These are phyloP conservation scores for Barnettozyma californica DNA, from an alignment of 805 yeast genomes.

Conservation along the genomic window DNA sequence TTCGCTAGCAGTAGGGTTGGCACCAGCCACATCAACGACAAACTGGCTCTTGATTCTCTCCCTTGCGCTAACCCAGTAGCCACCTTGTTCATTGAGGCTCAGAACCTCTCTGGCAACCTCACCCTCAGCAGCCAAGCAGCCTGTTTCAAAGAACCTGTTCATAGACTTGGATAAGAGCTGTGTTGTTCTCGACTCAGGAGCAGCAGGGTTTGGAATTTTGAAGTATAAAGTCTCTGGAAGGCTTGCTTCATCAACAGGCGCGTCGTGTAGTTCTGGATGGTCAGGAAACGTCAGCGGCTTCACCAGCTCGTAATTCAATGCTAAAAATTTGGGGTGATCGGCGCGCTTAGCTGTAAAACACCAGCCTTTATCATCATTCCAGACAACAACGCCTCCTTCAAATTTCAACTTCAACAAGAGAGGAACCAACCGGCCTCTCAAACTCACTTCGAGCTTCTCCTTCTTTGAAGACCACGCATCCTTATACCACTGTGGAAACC, in stretches of 20 bases:
- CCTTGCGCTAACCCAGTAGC: constrained; percentile 92
- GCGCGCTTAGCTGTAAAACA: constrained; percentile 57
- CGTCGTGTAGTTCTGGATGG: constrained; percentile 3
- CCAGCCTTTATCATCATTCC: constrained; percentile 86
- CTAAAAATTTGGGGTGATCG: constrained; percentile 26
- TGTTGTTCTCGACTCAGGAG: constrained; percentile 68
- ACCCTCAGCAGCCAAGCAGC: constrained; percentile 63
- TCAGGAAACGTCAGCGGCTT: constrained; percentile 11
- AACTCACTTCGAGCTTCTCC: constrained; percentile 51
- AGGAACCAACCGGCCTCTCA: constrained; percentile 73
- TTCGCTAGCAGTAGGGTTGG: background rate
- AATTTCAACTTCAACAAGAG: constrained; percentile 70
- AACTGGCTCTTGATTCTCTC: constrained; percentile 81
- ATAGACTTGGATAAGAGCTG: constrained; percentile 75
- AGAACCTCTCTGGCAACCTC: constrained; percentile 73
- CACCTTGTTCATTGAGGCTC: constrained; percentile 67
- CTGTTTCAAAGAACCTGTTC: constrained; percentile 65
- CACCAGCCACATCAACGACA: constrained; percentile 54
- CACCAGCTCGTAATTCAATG: constrained; percentile 30
- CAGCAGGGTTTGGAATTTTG: constrained; percentile 86
- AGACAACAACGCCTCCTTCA: constrained; percentile 78
- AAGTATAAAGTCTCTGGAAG: constrained; percentile 35
- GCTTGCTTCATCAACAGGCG: constrained; percentile 1
- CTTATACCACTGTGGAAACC: constrained; percentile 92
- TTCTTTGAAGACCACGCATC: constrained; percentile 40